Percentiles rank a stretch among this genome's conserved stretches.
Conservation (phyloP, 1,284 basidiomycete genomes). For the Sporisorium iseilematis-ciliati region DNA sequence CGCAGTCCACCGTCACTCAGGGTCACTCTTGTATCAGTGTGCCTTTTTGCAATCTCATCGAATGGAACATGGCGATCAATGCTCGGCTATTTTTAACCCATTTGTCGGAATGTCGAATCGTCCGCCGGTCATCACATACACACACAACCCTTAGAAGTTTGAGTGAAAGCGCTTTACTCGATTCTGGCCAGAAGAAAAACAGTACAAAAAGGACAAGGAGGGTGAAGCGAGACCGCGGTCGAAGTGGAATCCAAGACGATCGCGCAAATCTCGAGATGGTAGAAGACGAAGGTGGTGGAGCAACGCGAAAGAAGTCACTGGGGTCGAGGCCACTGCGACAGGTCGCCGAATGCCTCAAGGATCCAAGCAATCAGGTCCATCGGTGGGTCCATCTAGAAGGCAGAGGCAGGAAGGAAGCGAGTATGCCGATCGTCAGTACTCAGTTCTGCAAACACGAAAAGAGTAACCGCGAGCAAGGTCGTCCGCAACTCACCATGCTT, state of each 20-base stretch:
- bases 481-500: slow-evolving; percentile 9
- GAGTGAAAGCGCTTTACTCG: slow-evolving; percentile 7
- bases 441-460: not conserved
- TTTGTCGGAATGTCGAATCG: too few relatives aligned
- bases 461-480: too few relatives aligned
- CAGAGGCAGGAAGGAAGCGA: not conserved
- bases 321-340: slow-evolving; percentile 20
- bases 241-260: not conserved
- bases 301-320: not conserved
- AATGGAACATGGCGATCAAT: too few relatives aligned
- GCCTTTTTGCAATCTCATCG: too few relatives aligned
- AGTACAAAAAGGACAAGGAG: not conserved
- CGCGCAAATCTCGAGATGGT: not conserved
- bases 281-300: slow-evolving; percentile 1
- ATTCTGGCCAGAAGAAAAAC: slow-evolving; percentile 1
- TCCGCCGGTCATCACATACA: not conserved
- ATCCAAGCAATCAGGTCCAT: slow-evolving; percentile 18
- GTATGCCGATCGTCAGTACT: not conserved
- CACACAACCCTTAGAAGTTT: not conserved
- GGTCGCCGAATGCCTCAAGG: slow-evolving; percentile 20
- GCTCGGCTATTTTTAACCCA: too few relatives aligned
- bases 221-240: not conserved
- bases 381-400: not conserved
- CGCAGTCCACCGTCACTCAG: too few relatives aligned
- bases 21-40: too few relatives aligned